Evolutionary conservation across 2,329 filamentous ascomycete species (phyloP).

Genomic region (Microsporum audouinii): DNA sequence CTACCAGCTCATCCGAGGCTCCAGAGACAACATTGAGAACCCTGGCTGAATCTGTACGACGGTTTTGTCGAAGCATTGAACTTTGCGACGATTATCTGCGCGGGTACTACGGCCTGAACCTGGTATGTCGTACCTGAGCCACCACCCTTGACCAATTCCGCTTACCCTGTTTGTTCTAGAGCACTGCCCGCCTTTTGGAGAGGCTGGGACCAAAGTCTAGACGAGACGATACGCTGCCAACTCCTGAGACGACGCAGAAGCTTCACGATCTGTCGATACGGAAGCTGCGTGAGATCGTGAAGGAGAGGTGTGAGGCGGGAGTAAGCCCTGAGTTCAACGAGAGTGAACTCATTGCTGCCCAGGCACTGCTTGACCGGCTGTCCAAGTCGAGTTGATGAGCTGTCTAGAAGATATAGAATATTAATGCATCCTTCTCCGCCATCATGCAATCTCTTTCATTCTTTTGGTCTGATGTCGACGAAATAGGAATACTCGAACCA

Average conservation of each 20-base stretch:
- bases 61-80: slow-evolving; percentile 84
- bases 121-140: slow-evolving; percentile 43
- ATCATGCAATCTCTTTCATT: no score
- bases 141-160: background rate
- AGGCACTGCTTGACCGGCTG: slow-evolving; percentile 28
- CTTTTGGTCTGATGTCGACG: no score
- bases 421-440: no score
- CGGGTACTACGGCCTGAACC: slow-evolving; percentile 82
- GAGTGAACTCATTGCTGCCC: slow-evolving; percentile 32
- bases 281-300: slow-evolving; percentile 29
- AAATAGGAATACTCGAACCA: no score
- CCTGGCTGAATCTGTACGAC: slow-evolving; percentile 62
- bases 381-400: background rate
- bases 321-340: slow-evolving; percentile 24
- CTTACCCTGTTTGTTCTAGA: slow-evolving; percentile 10
- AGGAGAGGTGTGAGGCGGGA: slow-evolving; percentile 23
- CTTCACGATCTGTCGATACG: slow-evolving; percentile 28
- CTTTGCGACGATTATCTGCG: slow-evolving; percentile 86
- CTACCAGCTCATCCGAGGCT: slow-evolving; percentile 30
- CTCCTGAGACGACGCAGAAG: slow-evolving; percentile 21
- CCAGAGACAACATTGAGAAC: slow-evolving; percentile 35
- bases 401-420: background rate
- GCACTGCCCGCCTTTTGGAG: slow-evolving; percentile 11
- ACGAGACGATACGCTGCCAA: slow-evolving; percentile 11
- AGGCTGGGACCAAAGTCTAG: slow-evolving; percentile 5